phyloP scores from a whole-genome alignment of 2,329 filamentous ascomycete species.

The Ophiocordyceps camponoti-leonardi region DNA sequence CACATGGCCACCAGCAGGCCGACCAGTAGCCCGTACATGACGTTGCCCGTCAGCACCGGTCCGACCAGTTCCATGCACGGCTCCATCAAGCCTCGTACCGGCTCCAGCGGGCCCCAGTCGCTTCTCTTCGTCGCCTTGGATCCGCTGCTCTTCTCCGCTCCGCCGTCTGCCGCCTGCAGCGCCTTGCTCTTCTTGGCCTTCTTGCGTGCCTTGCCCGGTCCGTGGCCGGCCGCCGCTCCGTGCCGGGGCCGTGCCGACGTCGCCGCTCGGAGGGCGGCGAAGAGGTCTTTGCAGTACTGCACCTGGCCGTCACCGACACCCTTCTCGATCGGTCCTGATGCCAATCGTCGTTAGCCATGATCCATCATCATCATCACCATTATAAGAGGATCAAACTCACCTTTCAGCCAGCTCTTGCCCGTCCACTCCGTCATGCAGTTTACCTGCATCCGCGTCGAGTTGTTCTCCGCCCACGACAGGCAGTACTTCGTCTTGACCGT shows the following conservation, averaged over 20 bases:
- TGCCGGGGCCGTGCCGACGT: conserved; percentile 47
- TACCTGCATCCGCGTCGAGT: conserved; percentile 69
- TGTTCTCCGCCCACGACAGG: conserved; percentile 78
- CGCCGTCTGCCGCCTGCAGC: conserved; percentile 25
- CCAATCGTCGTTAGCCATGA: neutral
- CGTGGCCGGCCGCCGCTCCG: conserved; percentile 25
- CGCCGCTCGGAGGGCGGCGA: conserved; percentile 55
- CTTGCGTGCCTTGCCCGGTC: conserved; percentile 39
- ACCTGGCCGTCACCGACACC: conserved; percentile 81
- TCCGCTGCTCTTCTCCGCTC: conserved; percentile 19
- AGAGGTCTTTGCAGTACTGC: conserved; percentile 65
- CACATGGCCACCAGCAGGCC: conserved; percentile 59
- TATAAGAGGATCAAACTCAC: conserved; percentile 27
- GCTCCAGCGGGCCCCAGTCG: conserved; percentile 70
- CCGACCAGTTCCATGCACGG: conserved; percentile 53
- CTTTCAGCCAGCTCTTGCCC: conserved; percentile 95
- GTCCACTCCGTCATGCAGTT: conserved; percentile 91
- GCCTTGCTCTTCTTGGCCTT: conserved; percentile 36
- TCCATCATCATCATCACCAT: neutral
- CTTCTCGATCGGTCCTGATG: conserved; percentile 79
- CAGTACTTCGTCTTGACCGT: conserved; percentile 88
- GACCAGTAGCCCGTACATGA: conserved; percentile 58
- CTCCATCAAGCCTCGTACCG: conserved; percentile 50
- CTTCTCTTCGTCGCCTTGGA: conserved; percentile 25
- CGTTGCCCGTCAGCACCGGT: conserved; percentile 58